Evolutionary conservation across 2,329 filamentous ascomycete genomes (phyloP).

Genomic region (Tolypocladium guangdongense): DNA sequence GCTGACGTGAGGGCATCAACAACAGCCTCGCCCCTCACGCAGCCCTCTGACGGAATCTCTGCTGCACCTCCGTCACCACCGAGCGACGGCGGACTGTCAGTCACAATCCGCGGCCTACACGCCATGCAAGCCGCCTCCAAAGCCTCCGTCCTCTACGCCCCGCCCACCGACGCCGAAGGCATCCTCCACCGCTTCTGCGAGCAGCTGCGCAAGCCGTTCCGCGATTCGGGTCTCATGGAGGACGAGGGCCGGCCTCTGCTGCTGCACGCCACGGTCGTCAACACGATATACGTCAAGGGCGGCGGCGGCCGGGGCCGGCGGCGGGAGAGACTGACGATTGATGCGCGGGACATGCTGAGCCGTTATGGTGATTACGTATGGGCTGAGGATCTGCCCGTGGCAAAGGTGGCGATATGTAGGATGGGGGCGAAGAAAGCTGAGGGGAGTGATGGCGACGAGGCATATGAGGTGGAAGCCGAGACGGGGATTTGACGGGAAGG

Average conservation of each 20-base stretch:
- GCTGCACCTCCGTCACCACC: background rate
- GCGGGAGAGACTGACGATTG: slow-evolving; percentile 33
- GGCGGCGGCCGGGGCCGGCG: slow-evolving; percentile 16
- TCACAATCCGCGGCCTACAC: slow-evolving; percentile 44
- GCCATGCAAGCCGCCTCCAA: slow-evolving; percentile 49
- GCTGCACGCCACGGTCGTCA: slow-evolving; percentile 76
- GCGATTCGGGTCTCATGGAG: slow-evolving; percentile 42
- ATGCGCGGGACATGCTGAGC: slow-evolving; percentile 45
- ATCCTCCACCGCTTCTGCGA: slow-evolving; percentile 47
- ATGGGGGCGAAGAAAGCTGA: slow-evolving; percentile 71
- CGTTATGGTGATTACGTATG: slow-evolving; percentile 57
- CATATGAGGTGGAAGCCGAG: slow-evolving; percentile 43
- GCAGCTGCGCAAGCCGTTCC: slow-evolving; percentile 42
- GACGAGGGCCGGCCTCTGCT: slow-evolving; percentile 51
- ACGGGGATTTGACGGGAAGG: slow-evolving; percentile 18
- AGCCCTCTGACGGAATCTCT: background rate
- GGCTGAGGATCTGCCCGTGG: slow-evolving; percentile 57
- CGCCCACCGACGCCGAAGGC: slow-evolving; percentile 42
- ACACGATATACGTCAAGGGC: slow-evolving; percentile 64
- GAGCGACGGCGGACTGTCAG: slow-evolving; percentile 15
- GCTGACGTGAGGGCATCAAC: slow-evolving; percentile 10
- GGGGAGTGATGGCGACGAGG: slow-evolving; percentile 36
- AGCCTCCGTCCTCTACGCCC: slow-evolving; percentile 55
- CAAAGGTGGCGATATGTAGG: slow-evolving; percentile 65
- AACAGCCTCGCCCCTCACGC: slow-evolving; percentile 1